phyloP scores from a whole-genome alignment of 2,329 filamentous ascomycete species.

The Talaromyces sp. region DNA sequence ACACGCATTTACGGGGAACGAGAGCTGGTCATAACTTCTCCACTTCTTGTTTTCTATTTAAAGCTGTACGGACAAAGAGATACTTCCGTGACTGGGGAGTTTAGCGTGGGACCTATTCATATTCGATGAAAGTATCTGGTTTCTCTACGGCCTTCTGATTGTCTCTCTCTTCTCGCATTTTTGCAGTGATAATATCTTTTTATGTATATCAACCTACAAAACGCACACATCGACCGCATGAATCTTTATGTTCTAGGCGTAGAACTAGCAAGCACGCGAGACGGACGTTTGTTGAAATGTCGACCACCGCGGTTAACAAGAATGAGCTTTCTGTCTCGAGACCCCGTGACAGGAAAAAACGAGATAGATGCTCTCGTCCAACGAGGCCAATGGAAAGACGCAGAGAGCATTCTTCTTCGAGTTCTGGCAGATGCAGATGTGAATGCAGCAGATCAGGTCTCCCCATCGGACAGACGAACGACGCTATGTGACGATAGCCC shows the following conservation, averaged over 20 bases:
- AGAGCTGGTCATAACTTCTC: background rate
- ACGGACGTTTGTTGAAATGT: constrained; percentile 16
- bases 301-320: constrained; percentile 10
- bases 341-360: constrained; percentile 12
- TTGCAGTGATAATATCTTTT: background rate
- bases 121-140: background rate
- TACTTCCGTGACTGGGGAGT: background rate
- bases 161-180: background rate
- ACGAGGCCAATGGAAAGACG: constrained; percentile 16
- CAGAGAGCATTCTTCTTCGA: constrained; percentile 14
- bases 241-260: constrained; percentile 10
- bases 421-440: constrained; percentile 8
- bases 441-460: background rate
- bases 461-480: background rate
- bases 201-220: background rate
- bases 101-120: background rate
- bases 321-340: constrained; percentile 19
- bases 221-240: background rate
- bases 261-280: constrained; percentile 12
- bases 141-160: background rate
- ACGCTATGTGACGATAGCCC: constrained; percentile 5
- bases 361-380: constrained; percentile 18
- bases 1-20: background rate
- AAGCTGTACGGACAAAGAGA: background rate
- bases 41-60: background rate